phyloP scores from a whole-genome alignment of 2,329 filamentous ascomycete genomes.

The Paraphoma sp. region DNA sequence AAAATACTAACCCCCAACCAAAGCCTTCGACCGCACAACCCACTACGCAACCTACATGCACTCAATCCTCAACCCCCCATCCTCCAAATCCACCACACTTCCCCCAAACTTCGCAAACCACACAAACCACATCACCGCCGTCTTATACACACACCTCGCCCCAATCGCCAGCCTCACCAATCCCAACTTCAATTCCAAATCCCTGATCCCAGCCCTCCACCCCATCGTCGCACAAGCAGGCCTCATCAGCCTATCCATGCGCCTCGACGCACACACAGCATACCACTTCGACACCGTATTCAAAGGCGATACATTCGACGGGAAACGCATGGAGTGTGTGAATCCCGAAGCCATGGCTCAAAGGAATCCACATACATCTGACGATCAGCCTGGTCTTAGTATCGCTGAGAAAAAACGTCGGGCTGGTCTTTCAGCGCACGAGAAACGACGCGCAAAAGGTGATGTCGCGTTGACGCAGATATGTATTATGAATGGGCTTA shows the following conservation, averaged over 20 bases:
- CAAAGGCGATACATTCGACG: slow-evolving; percentile 33
- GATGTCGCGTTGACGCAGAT: slow-evolving; percentile 31
- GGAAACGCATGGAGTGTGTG: slow-evolving; percentile 24
- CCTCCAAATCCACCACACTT: slow-evolving; percentile 6
- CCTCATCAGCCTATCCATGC: slow-evolving; percentile 33
- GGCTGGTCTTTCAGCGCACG: not conserved
- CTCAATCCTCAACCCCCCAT: not conserved
- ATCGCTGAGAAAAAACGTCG: slow-evolving; percentile 2
- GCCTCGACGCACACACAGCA: slow-evolving; percentile 28
- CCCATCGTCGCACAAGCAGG: slow-evolving; percentile 23
- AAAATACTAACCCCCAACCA: slow-evolving; percentile 2
- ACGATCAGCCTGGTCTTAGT: not conserved
- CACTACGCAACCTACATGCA: slow-evolving; percentile 16
- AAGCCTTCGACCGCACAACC: slow-evolving; percentile 29
- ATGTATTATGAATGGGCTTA: slow-evolving; percentile 24
- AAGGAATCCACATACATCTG: slow-evolving; percentile 2
- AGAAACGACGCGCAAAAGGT: slow-evolving; percentile 13
- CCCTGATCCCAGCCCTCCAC: slow-evolving; percentile 10
- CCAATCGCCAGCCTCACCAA: slow-evolving; percentile 15
- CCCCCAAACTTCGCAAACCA: slow-evolving; percentile 33
- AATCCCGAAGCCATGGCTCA: slow-evolving; percentile 20
- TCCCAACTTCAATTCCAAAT: not conserved
- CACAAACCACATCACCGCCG: slow-evolving; percentile 17
- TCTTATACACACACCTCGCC: slow-evolving; percentile 26
- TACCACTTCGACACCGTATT: slow-evolving; percentile 34